phyloP scores from a whole-genome alignment of 495 filamentous ascomycete species.

The Ramalina peruviana region DNA sequence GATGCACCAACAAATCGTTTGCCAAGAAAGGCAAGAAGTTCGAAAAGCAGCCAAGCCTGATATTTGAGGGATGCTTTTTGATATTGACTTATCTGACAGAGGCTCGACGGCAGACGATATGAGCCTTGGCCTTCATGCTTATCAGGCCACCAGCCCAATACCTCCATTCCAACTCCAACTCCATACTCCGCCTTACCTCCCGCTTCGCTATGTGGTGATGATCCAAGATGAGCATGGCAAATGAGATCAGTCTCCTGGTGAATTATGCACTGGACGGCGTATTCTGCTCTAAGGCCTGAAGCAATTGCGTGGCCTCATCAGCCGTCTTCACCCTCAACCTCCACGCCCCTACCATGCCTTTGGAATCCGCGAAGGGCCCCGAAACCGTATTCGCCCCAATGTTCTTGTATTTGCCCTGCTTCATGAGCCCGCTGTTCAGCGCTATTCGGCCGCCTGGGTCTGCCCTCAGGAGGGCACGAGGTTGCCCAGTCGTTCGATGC shows the following conservation, averaged over 20 bases:
- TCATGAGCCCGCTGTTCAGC: constrained; percentile 49
- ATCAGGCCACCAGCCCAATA: too few species aligned
- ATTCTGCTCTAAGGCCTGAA: constrained; percentile 7
- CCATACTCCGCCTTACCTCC: too few species aligned
- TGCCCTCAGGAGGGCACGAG: constrained; percentile 51
- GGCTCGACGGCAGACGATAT: too few species aligned
- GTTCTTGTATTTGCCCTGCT: constrained; percentile 38
- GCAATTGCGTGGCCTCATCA: constrained; percentile 8
- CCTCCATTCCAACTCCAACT: too few species aligned
- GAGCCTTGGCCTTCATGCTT: too few species aligned
- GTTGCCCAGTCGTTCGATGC: constrained; percentile 44
- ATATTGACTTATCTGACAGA: too few species aligned
- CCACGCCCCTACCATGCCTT: constrained; percentile 7
- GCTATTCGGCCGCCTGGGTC: constrained; percentile 57
- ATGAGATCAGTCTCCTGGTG: background rate
- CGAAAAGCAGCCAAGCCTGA: too few species aligned
- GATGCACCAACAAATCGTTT: too few species aligned
- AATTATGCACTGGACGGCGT: background rate
- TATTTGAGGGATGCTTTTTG: too few species aligned
- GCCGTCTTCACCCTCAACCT: constrained; percentile 10
- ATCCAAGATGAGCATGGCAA: too few species aligned
- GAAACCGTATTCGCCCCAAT: constrained; percentile 2
- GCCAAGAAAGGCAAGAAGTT: too few species aligned
- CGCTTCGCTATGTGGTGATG: too few species aligned
- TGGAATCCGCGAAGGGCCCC: constrained; percentile 3